Evolutionary conservation across 768 basidiomycete species (phyloP).

Genomic region (Galerina sulciceps): DNA sequence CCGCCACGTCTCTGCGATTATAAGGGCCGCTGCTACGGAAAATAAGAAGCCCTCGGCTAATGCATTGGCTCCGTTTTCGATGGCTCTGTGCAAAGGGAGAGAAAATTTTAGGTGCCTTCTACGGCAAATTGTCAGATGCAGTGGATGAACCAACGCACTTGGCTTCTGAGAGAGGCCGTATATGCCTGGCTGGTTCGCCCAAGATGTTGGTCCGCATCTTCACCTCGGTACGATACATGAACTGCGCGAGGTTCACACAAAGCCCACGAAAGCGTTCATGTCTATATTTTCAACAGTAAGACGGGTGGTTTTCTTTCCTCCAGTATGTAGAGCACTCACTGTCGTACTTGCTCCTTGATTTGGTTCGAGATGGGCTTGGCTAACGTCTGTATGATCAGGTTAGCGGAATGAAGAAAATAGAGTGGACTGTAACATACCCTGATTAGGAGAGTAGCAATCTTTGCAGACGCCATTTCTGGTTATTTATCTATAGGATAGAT

Average conservation of each 20-base stretch:
- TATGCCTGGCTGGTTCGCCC: conserved; percentile 72
- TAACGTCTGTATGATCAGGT: neutral
- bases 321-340: neutral
- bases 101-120: neutral
- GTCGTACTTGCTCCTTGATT: neutral
- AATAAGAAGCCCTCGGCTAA: conserved; percentile 89
- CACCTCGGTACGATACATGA: conserved; percentile 75
- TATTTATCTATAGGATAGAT: too few species aligned
- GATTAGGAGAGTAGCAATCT: neutral
- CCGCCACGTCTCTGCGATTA: conserved; percentile 79
- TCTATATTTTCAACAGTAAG: conserved; percentile 28
- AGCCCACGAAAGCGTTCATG: conserved; percentile 73
- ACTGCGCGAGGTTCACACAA: conserved; percentile 77
- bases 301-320: neutral
- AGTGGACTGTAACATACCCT: neutral
- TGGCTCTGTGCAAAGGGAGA: conserved; percentile 52
- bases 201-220: conserved; percentile 76
- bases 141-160: conserved; percentile 45
- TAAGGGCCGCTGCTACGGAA: conserved; percentile 71
- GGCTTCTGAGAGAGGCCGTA: conserved; percentile 79
- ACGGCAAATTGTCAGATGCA: neutral
- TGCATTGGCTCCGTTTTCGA: conserved; percentile 85
- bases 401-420: neutral
- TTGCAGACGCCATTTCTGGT: neutral
- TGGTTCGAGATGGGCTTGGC: neutral